Percentiles rank a stretch among this genome's conserved stretches.
phyloP scores from a whole-genome alignment of 2,329 filamentous ascomycete species.

The Iodosphaeria phyllophila region DNA sequence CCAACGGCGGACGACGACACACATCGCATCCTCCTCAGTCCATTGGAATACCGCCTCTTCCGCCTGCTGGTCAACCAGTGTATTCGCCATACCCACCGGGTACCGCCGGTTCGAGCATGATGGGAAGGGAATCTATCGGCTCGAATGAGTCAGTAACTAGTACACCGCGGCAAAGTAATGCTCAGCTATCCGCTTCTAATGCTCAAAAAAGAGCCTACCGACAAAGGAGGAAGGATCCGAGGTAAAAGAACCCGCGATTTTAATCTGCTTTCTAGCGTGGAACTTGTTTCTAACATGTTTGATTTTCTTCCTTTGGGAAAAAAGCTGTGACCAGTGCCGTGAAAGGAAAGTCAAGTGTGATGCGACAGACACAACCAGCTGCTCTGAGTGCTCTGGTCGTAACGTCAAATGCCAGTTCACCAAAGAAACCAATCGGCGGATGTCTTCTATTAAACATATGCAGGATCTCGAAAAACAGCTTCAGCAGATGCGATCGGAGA shows the following conservation, averaged over 20 bases:
- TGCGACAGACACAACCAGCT: slow-evolving; percentile 88
- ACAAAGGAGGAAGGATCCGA: slow-evolving; percentile 88
- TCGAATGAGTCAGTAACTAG: slow-evolving; percentile 37
- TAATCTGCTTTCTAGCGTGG: slow-evolving; percentile 21
- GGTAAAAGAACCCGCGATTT: slow-evolving; percentile 37
- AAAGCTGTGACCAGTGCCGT: slow-evolving; percentile 78
- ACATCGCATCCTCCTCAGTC: slow-evolving; percentile 29
- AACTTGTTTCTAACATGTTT: slow-evolving; percentile 3
- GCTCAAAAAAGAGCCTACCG: slow-evolving; percentile 87
- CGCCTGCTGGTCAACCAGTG: slow-evolving; percentile 22
- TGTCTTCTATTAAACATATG: slow-evolving; percentile 99
- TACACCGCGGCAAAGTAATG: slow-evolving; percentile 28
- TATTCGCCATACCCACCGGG: slow-evolving; percentile 36
- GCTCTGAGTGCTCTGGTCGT: slow-evolving; percentile 90
- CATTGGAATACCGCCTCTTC: slow-evolving; percentile 31
- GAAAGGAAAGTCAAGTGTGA: slow-evolving; percentile 81
- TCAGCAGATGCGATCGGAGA: slow-evolving; percentile 60
- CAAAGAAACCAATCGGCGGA: slow-evolving; percentile 93
- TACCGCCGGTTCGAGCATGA: slow-evolving; percentile 25
- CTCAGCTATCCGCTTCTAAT: slow-evolving; percentile 30
- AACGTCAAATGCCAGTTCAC: slow-evolving; percentile 98
- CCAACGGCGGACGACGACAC: slow-evolving; percentile 29
- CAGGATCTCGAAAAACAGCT: slow-evolving; percentile 93
- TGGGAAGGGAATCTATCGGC: slow-evolving; percentile 41
- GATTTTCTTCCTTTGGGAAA: slow-evolving; percentile 5